Percentiles rank a stretch among this genome's conserved stretches.
These are phyloP conservation scores for Claviceps sp. DNA, from an alignment of 2,329 filamentous ascomycete genomes.

Conservation along the genomic window DNA sequence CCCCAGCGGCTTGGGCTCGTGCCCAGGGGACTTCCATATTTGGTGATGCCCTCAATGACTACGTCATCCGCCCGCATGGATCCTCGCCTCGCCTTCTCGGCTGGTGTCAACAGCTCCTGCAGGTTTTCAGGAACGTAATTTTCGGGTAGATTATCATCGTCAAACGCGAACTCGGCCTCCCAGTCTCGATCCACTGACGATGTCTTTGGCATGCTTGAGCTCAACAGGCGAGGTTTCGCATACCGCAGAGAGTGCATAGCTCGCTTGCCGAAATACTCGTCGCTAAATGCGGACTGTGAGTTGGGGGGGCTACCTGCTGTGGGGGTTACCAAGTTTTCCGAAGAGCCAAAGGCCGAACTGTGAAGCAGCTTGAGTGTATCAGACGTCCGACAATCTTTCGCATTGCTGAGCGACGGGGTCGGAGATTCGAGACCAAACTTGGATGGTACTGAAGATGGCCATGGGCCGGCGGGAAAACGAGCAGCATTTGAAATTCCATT, in stretches of 20 bases:
- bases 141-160: constrained; percentile 42
- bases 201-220: constrained; percentile 54
- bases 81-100: constrained; percentile 51
- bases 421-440: constrained; percentile 84
- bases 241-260: constrained; percentile 56
- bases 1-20: constrained; percentile 50
- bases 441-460: constrained; percentile 83
- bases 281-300: constrained; percentile 37
- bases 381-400: constrained; percentile 45
- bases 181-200: constrained; percentile 51
- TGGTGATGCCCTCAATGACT: constrained; percentile 33
- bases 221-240: constrained; percentile 52
- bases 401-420: constrained; percentile 55
- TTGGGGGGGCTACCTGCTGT: constrained; percentile 33
- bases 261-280: constrained; percentile 57
- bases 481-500: constrained; percentile 89
- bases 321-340: constrained; percentile 45
- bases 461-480: constrained; percentile 62
- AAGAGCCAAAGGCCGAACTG: constrained; percentile 53
- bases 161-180: constrained; percentile 62
- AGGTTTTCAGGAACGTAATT: constrained; percentile 61
- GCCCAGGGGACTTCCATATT: constrained; percentile 47
- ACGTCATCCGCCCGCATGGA: constrained; percentile 40
- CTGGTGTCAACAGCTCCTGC: constrained; percentile 52
- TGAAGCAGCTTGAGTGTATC: constrained; percentile 52